Evolutionary conservation across 169 alveolate species (phyloP).

Genomic region (Plasmodium knowlesi): DNA sequence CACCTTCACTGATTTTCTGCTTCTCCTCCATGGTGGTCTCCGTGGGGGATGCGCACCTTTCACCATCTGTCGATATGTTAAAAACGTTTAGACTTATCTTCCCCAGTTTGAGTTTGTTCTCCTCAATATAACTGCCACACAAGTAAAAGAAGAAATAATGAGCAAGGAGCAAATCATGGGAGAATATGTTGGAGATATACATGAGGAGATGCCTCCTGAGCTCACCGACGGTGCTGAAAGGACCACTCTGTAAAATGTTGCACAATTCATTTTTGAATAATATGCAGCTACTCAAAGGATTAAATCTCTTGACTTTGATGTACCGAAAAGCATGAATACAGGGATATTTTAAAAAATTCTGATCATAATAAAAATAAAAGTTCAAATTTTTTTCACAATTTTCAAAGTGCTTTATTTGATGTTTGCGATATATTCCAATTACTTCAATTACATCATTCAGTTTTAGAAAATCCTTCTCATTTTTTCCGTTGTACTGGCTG

Average conservation of each 20-base stretch:
- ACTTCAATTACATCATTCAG: slow-evolving; percentile 68
- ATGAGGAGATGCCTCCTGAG: slow-evolving; percentile 35
- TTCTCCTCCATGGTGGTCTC: background rate
- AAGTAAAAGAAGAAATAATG: slow-evolving; percentile 63
- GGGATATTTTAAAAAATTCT: slow-evolving; percentile 59
- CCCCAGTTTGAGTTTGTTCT: slow-evolving; percentile 53
- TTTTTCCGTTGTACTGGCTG: slow-evolving; percentile 69
- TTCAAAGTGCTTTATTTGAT: slow-evolving; percentile 61
- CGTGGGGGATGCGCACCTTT: background rate
- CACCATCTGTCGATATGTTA: slow-evolving; percentile 9
- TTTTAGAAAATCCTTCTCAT: slow-evolving; percentile 42
- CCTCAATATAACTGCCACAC: slow-evolving; percentile 66
- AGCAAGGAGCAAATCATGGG: slow-evolving; percentile 47
- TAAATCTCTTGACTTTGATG: slow-evolving; percentile 48
- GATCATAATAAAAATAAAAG: slow-evolving; percentile 69
- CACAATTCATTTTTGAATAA: slow-evolving; percentile 47
- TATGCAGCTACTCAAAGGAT: slow-evolving; percentile 60
- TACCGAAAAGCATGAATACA: slow-evolving; percentile 68
- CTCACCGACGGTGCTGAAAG: slow-evolving; percentile 29
- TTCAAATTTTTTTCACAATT: slow-evolving; percentile 44
- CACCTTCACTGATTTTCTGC: background rate
- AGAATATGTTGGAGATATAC: slow-evolving; percentile 29
- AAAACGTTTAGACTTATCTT: slow-evolving; percentile 41
- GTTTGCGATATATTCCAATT: slow-evolving; percentile 68
- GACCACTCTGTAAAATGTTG: slow-evolving; percentile 41